Evolutionary conservation across 768 basidiomycete species (phyloP), one percentile per base, ranked within the genome.

Genomic region (Panus rudis): DNA sequence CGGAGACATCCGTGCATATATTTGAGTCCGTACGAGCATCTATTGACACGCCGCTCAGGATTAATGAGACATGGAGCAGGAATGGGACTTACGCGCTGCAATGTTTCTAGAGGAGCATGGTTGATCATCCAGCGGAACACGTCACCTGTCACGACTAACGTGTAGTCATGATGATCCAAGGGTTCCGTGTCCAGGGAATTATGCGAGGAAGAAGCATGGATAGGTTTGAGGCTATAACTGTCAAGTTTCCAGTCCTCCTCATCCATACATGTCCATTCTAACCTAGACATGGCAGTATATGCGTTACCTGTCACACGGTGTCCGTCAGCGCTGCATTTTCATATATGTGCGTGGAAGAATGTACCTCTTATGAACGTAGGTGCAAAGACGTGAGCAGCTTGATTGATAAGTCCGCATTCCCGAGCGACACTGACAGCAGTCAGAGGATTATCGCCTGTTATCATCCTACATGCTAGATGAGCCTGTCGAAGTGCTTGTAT

Each of bases 121-220:
- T 93, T 93, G 55, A 98, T 78, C 81, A 99, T 92, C 96, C 96
- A 99, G 34, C 89, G 78, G 69, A 99, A 99, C 25, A 94, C 81
- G 55, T 98, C 93, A 11, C 96, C 96, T 4, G 92, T 92, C 24
- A 98, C 68, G 5, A 86, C 92, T 16, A 99, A 73, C 2, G 91
- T 80, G 58, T 92, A 99, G 56, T 98, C 94, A 47, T 84, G 83
- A 52, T 81, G 79, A 22, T 80, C 76, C 21, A 81, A 70, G 45
- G 88, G 85, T 28, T 80, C 83, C 2, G 69, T 67, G 42, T 90
- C 87, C 13, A 83, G 70, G 1, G 76, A 76, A 52, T 81, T 78
- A 43, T 82, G 79, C n/a, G n/a, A n/a, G n/a, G 76, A 72, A 10
- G 80, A 81, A 6, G 88, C 80, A 3, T 75, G 55, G 2, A 82